Base-by-base conservation (phyloP, 1,284 basidiomycete species). In the Volvariella surrecta region DNA sequence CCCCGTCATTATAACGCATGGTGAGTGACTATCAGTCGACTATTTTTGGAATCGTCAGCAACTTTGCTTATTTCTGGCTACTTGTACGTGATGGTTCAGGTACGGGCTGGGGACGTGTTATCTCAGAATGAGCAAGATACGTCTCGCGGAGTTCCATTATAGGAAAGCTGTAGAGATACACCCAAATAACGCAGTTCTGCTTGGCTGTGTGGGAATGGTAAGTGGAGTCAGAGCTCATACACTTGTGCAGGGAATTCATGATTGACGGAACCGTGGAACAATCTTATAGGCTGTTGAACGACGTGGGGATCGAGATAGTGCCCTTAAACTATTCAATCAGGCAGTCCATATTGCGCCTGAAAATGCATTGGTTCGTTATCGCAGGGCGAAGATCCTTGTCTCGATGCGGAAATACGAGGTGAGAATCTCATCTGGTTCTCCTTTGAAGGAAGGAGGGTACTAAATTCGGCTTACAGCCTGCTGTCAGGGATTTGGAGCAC, bases 71-170 rank as follows among this genome's bases (percentile, higher is more conserved):
- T 58, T 53, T 52, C 49, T 45, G n/a, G 45, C 46, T 31, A 66
- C 69, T 47, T 61, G 35, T 28, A 28, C 24, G 24, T 58, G 55
- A 58, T 57, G 46, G 49, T 43, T 42, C 59, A 94, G 90, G 91
- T 97, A 96, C 65, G 94, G 94, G n/a, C 71, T 97, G 52, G 93
- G 94, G 44, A 86, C 88, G 40, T 94, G 91, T 58, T 97, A 95
- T 70, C 72, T 93, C 60, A 77, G 88, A 54, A 87, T 85, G 74
- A 93, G 87, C 65, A 94, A 93, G 68, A 70, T 87, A 50, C 79
- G 86, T 43, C 71, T 93, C 48, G 92, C 93, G 31, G 90, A 96
- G 61, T 96, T 93, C 67, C 92, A 96, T 66, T 96, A 90, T 68
- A 77, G 87, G 52, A 85, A 84, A 59, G 93, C 94, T 2, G 73